A percentile compares a stretch with the other conserved stretches of the same genome.
Conservation (phyloP, 2,329 filamentous ascomycete species). For the Phialocephala sp. region DNA sequence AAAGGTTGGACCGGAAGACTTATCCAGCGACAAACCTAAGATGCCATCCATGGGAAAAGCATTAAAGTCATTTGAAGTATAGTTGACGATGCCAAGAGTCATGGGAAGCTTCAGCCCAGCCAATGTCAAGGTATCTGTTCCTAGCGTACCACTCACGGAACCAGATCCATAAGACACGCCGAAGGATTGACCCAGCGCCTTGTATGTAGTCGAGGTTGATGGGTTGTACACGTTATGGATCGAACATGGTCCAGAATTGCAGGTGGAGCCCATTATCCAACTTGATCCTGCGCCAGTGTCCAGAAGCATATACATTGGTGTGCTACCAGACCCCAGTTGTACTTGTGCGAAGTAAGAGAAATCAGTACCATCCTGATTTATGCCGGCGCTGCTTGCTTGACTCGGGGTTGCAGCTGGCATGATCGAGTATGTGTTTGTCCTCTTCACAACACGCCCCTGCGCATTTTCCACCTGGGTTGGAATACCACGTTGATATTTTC, state of each 20-base stretch:
- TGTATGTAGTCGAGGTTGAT: slow-evolving; percentile 67
- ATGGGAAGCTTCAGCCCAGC: slow-evolving; percentile 68
- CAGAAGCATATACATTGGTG: slow-evolving; percentile 64
- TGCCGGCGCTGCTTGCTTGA: slow-evolving; percentile 55
- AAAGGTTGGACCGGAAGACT: slow-evolving; percentile 64
- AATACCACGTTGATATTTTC: slow-evolving; percentile 36
- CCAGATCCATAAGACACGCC: slow-evolving; percentile 78
- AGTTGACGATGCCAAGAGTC: slow-evolving; percentile 74
- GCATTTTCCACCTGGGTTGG: slow-evolving; percentile 13
- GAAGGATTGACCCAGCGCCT: slow-evolving; percentile 60
- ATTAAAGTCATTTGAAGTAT: slow-evolving; percentile 75
- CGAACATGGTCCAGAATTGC: slow-evolving; percentile 68
- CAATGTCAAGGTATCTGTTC: slow-evolving; percentile 69
- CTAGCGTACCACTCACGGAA: slow-evolving; percentile 69
- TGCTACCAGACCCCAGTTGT: slow-evolving; percentile 59
- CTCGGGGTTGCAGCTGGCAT: slow-evolving; percentile 46
- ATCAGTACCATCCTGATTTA: slow-evolving; percentile 69
- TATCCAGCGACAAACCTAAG: slow-evolving; percentile 73
- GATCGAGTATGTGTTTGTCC: slow-evolving; percentile 35
- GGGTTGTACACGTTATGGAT: slow-evolving; percentile 74
- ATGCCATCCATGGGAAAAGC: slow-evolving; percentile 89
- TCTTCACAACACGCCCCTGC: slow-evolving; percentile 28
- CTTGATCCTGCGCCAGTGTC: slow-evolving; percentile 74
- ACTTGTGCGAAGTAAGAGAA: slow-evolving; percentile 69
- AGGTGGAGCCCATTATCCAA: slow-evolving; percentile 81